Evolutionary conservation across 2,329 filamentous ascomycete genomes (phyloP), one percentile per base, ranked within the genome.

Genomic region (Fusarium sp.): DNA sequence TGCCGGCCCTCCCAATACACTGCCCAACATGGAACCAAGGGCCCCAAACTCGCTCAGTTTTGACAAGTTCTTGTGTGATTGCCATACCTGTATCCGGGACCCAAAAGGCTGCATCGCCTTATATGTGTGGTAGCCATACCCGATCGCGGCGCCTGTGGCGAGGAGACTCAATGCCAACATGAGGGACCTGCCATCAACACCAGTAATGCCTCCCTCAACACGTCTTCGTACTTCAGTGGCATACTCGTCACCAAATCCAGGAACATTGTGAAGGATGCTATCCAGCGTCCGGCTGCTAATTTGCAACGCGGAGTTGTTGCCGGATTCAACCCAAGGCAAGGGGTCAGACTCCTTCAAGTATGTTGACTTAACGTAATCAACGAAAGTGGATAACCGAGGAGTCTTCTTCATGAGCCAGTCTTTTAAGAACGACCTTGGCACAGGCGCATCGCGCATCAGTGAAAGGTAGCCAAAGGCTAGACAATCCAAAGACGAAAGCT

Each of bases 391-490:
- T 13, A 81, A 46, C 19, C 70, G 70, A 2, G 78, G 76, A 0
- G 74, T 64, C 49, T 79, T 73, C 10, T 75, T 60, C 24, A 67
- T 55, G 3, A 85, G 74, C 74, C 82, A 84, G 52, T 83, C 79
- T 51, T 79, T 77, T 14, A 81, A 54, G 50, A 81, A 81, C 13
- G 76, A 71, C 44, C 79, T 79, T 5, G 83, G 84, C 5, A 85
- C 82, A 14, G 78, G 74, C 9, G 79, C 78, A 53, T 82, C 79
- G 22, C 91, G 82, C 82, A 96, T 91, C 49, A 97, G 80, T 3
- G 88, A 85, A 35, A 98, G 81, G 76, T 96, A 97, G 13, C 90
- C 96, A 72, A 93, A 87, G 0, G 89, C 90, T 46, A 97, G 78
- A 75, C 92, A 97, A 78, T 97, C 94, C 24, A 96, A 65, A 22